Evolutionary conservation across 108 stramenopile species (phyloP), one percentile per base, ranked within the genome.

Genomic region (Thalassiosira profunda): DNA sequence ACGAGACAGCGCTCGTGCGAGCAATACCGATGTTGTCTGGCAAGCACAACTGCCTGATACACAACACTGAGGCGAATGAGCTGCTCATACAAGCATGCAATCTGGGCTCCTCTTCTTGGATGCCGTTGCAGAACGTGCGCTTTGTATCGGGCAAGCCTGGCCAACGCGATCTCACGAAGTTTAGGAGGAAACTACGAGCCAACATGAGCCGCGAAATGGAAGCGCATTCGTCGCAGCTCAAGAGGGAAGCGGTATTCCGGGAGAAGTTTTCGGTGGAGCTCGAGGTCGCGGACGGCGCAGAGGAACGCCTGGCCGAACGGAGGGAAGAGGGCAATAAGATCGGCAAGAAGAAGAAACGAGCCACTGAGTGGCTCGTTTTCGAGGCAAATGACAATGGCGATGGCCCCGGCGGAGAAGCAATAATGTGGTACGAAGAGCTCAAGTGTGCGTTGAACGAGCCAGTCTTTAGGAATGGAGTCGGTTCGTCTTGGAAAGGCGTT

Each of bases 81-180:
- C 14, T 31, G 12, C 45, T 9, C 44, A 46, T 58, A 18, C 44
- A 42, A 15, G 67, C 44, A n/a, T 29, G 37, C 35, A 37, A 69
- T 46, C 14, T 58, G 23, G 67, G 67, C 10, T 33, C 67, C 24
- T 38, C 67, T 28, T 6, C 30, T 11, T 69, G 67, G 67, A 69
- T 69, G 30, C 57, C 67, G 25, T 46, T 69, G 9, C 34, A 25
- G 4, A 23, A 24, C 28, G 12, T 69, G 36, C 55, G 67, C 29
- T 69, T 69, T 20, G 67, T 69, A 1, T 69, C 55, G 6, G 15
- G 55, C 56, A 69, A 34, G 48, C 33, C 61, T 11, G 17, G 12
- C 33, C 20, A 33, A 9, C 31, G 14, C 2, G 45, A 34, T 10
- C 25, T 44, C 2, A 9, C 0, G 12, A 23, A 63, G 11, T 63